These are phyloP conservation scores for Gentiana macrophylla DNA, from an alignment of 257 asterid genomes.

Conservation along the genomic window DNA sequence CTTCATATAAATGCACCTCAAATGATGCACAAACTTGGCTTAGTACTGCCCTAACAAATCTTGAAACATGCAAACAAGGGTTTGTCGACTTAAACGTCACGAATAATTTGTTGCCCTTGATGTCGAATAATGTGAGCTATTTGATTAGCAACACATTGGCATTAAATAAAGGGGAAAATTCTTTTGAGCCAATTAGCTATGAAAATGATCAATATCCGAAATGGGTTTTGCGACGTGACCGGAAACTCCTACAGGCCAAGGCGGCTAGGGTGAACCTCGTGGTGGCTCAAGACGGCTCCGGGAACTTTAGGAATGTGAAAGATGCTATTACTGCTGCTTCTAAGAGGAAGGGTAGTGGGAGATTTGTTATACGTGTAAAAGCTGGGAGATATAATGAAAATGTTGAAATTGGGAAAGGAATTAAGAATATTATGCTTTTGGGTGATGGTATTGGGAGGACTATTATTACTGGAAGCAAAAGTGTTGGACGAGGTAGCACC, in stretches of 20 bases:
- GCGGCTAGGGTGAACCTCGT: constrained; percentile 24
- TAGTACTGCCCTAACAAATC: constrained; percentile 1
- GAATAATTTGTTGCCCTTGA: constrained; percentile 1
- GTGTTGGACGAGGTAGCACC: constrained; percentile 70
- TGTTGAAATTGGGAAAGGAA: constrained; percentile 33
- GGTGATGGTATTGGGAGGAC: constrained; percentile 90
- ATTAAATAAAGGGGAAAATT: neutral
- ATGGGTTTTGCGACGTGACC: constrained; percentile 41
- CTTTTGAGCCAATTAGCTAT: neutral
- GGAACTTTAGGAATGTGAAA: constrained; percentile 44
- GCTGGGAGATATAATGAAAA: constrained; percentile 68
- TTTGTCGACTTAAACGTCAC: constrained; percentile 1
- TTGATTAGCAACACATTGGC: constrained; percentile 6
- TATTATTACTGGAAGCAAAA: constrained; percentile 71
- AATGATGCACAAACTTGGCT: constrained; percentile 9
- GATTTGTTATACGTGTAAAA: constrained; percentile 59
- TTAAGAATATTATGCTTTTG: constrained; percentile 53
- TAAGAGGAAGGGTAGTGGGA: constrained; percentile 29
- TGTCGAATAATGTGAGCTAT: neutral
- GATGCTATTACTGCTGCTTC: constrained; percentile 47
- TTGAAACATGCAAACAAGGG: constrained; percentile 7
- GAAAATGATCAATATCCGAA: constrained; percentile 36
- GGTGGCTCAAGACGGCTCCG: constrained; percentile 69
- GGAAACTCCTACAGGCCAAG: constrained; percentile 39
- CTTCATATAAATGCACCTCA: neutral